Conservation (phyloP, 345 rosid genomes). For the Xanthoceras sorbifolium region DNA sequence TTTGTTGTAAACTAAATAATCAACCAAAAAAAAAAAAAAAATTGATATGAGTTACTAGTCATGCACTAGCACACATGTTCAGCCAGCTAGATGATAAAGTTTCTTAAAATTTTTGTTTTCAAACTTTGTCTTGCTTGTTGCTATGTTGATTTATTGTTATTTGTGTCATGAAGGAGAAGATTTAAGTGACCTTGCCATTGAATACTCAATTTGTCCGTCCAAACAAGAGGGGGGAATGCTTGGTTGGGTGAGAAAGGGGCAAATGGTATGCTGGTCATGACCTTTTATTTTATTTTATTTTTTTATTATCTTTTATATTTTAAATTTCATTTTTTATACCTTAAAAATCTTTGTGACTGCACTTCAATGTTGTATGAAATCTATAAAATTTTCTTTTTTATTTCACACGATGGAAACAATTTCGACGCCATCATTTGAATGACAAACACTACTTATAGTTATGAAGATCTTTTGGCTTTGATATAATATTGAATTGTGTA, state of each 20-base stretch:
- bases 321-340: neutral
- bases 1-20: neutral
- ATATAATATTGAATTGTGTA: neutral
- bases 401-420: neutral
- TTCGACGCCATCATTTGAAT: neutral
- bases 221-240: conserved; percentile 87
- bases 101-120: neutral
- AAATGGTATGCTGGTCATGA: conserved; percentile 57
- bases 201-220: conserved; percentile 84
- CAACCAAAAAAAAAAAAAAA: neutral
- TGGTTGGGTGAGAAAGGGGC: conserved; percentile 89
- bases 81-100: neutral
- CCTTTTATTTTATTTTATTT: neutral
- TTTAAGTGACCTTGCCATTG: conserved; percentile 83
- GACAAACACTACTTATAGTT: neutral
- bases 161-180: conserved; percentile 71
- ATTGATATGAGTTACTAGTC: neutral
- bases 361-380: neutral
- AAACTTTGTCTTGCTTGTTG: neutral
- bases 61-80: neutral
- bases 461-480: neutral
- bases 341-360: neutral
- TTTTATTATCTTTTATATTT: neutral
- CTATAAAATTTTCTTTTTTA: neutral
- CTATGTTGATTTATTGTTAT: conserved; percentile 12